phyloP scores from a whole-genome alignment of 805 yeast species.

The Candida ortonii region DNA sequence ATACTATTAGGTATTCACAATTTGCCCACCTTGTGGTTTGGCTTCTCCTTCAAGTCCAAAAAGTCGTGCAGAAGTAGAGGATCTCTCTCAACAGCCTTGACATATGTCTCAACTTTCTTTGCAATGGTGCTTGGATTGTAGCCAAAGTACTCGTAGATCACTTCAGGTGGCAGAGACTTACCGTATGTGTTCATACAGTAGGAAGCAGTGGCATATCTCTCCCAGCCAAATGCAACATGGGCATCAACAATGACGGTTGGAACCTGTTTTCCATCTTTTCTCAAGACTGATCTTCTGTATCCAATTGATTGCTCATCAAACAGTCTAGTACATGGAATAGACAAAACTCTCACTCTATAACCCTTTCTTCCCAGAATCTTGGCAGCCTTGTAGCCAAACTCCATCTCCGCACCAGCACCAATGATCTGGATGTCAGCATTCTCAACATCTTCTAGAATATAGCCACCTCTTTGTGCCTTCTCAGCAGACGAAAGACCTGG shows the following conservation, averaged over 20 bases:
- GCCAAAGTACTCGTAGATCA: constrained; percentile 79
- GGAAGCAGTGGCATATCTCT: constrained; percentile 92
- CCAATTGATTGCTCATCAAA: constrained; percentile 81
- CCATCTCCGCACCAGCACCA: constrained; percentile 94
- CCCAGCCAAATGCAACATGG: constrained; percentile 88
- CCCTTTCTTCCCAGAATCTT: constrained; percentile 65
- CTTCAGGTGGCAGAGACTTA: constrained; percentile 87
- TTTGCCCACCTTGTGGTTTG: constrained; percentile 23
- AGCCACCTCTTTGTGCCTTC: constrained; percentile 94
- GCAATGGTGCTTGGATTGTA: constrained; percentile 93
- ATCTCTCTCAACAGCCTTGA: constrained; percentile 22
- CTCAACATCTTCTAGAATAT: constrained; percentile 61
- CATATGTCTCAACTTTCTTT: constrained; percentile 32
- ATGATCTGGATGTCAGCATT: constrained; percentile 65
- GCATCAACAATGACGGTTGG: constrained; percentile 95
- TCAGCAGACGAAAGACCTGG: constrained; percentile 83
- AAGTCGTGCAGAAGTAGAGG: constrained; percentile 30
- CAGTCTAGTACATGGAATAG: constrained; percentile 87
- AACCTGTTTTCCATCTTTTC: constrained; percentile 64
- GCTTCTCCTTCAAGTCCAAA: constrained; percentile 32
- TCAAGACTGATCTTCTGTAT: constrained; percentile 83
- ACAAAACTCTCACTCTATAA: constrained; percentile 74
- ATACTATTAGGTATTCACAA: constrained; percentile 11
- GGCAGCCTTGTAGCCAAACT: constrained; percentile 77
- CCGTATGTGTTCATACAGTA: constrained; percentile 95